phyloP scores from a whole-genome alignment of 2,329 filamentous ascomycete species.

The Cordyceps cateniannulata region DNA sequence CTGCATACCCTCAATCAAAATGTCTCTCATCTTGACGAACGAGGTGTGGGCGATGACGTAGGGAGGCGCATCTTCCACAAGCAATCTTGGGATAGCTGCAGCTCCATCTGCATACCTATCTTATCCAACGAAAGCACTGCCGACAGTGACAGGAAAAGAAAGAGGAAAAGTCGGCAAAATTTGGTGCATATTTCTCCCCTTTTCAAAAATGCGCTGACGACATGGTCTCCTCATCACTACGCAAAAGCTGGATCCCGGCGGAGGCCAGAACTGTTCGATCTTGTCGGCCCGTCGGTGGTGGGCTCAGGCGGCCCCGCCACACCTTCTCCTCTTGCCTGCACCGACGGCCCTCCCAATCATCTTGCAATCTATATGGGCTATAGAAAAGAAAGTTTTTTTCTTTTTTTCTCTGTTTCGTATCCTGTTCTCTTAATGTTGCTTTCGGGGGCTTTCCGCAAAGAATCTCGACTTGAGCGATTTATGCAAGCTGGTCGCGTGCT shows the following conservation, averaged over 20 bases:
- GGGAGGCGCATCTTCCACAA: neutral
- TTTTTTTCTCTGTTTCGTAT: neutral
- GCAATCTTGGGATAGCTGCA: neutral
- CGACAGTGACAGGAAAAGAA: no score
- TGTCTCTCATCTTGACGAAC: neutral
- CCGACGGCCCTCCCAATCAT: neutral
- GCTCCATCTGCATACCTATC: neutral
- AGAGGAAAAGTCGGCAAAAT: no score
- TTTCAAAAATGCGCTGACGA: neutral
- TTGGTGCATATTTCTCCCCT: no score
- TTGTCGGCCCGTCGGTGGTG: slow-evolving; percentile 10
- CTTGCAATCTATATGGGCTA: neutral
- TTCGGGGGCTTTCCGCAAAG: neutral
- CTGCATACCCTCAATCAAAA: no score
- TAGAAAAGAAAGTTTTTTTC: neutral
- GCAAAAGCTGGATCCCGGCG: no score
- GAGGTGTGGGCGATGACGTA: neutral
- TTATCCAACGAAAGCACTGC: no score
- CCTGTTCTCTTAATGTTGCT: neutral
- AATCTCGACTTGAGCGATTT: neutral
- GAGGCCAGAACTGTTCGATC: neutral
- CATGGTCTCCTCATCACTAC: no score
- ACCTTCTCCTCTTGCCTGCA: neutral
- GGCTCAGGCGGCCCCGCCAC: neutral
- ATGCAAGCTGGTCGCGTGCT: neutral